These are phyloP conservation scores for Saccharomycopsis hybrid DNA, from an alignment of 1,139 yeast genomes.

Conservation along the genomic window DNA sequence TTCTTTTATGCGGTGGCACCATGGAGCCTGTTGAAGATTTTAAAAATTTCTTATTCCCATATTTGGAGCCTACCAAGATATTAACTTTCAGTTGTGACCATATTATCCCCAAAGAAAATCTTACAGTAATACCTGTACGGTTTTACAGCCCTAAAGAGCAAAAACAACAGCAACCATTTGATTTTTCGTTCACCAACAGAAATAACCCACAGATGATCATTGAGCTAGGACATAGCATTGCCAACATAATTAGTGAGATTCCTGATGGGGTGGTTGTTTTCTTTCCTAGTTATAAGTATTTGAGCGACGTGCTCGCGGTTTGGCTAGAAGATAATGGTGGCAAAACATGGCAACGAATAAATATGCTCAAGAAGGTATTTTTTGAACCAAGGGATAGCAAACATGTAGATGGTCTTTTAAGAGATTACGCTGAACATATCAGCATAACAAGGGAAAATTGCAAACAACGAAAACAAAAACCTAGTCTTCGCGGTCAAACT, in stretches of 20 bases:
- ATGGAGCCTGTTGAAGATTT: slow-evolving; percentile 88
- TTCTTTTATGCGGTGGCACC: slow-evolving; percentile 89
- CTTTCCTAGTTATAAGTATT: slow-evolving; percentile 78
- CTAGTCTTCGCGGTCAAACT: slow-evolving; percentile 6
- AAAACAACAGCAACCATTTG: slow-evolving; percentile 35
- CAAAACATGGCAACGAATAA: slow-evolving; percentile 32
- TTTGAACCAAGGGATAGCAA: slow-evolving; percentile 46
- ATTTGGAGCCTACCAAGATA: slow-evolving; percentile 37
- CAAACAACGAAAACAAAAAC: background rate
- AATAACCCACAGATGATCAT: slow-evolving; percentile 39
- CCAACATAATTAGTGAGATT: slow-evolving; percentile 37
- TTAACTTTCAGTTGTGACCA: slow-evolving; percentile 73
- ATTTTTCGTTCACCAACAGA: slow-evolving; percentile 67
- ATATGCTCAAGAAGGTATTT: slow-evolving; percentile 40
- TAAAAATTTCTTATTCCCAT: slow-evolving; percentile 59
- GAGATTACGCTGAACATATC: slow-evolving; percentile 42
- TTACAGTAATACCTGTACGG: slow-evolving; percentile 52
- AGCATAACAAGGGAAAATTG: slow-evolving; percentile 18
- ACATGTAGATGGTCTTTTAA: slow-evolving; percentile 41
- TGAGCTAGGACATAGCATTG: slow-evolving; percentile 47
- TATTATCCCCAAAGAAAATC: slow-evolving; percentile 65
- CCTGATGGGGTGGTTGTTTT: slow-evolving; percentile 79
- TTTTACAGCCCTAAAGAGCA: slow-evolving; percentile 1
- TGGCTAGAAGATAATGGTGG: slow-evolving; percentile 41
- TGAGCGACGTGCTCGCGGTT: slow-evolving; percentile 39